Evolutionary conservation across 2,329 filamentous ascomycete species (phyloP).

Genomic region (Monascus ruber): DNA sequence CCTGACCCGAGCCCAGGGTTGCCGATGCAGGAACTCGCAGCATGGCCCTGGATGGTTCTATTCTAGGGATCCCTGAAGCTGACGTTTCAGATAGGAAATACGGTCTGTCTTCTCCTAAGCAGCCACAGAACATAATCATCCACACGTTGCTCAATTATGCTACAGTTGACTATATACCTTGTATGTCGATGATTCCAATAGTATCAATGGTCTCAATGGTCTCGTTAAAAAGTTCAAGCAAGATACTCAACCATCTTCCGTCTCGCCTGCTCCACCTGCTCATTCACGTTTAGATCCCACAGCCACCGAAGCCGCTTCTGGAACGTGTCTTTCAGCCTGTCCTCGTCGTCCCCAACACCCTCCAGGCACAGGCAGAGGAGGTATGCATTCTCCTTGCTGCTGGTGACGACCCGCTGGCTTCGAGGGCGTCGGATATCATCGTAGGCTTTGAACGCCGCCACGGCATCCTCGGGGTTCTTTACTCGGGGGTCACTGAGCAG

Average conservation of each 20-base stretch:
- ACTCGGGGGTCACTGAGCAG: slow-evolving; percentile 34
- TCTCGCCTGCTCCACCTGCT: background rate
- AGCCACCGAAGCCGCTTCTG: slow-evolving; percentile 17
- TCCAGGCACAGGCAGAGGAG: slow-evolving; percentile 17
- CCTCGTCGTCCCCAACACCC: slow-evolving; percentile 15
- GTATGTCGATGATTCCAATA: too few species aligned
- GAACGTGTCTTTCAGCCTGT: slow-evolving; percentile 13
- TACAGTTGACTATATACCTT: too few species aligned
- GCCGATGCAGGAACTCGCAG: too few species aligned
- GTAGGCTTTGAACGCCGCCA: slow-evolving; percentile 40
- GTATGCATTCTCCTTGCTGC: slow-evolving; percentile 35
- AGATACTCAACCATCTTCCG: background rate
- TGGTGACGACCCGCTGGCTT: slow-evolving; percentile 40
- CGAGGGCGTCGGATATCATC: slow-evolving; percentile 40
- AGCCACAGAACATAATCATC: too few species aligned
- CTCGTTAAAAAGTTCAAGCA: too few species aligned
- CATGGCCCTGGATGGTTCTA: too few species aligned
- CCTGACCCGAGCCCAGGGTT: too few species aligned
- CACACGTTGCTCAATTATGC: too few species aligned
- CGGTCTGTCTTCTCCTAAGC: too few species aligned
- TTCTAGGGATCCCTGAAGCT: too few species aligned
- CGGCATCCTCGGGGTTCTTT: slow-evolving; percentile 20
- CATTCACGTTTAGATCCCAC: background rate
- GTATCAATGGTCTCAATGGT: too few species aligned
- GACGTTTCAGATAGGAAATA: too few species aligned